Conservation (phyloP, 305 asterid species). For the Vinca major region DNA sequence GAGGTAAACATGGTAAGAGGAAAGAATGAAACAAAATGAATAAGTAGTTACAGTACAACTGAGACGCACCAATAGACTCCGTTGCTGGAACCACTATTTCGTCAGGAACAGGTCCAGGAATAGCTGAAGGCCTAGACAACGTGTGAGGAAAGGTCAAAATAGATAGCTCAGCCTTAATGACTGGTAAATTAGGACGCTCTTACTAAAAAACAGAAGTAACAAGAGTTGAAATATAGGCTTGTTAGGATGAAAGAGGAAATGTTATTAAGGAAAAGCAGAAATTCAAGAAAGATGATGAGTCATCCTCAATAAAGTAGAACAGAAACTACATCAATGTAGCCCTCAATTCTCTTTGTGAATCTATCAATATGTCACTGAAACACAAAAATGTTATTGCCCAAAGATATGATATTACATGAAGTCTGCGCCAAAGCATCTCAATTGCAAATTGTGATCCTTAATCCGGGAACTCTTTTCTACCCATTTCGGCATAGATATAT, state of each 20-base stretch:
- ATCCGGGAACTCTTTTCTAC: too few relatives aligned
- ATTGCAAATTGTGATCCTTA: too few relatives aligned
- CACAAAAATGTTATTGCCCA: too few relatives aligned
- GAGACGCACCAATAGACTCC: constrained; percentile 70
- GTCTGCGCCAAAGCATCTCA: too few relatives aligned
- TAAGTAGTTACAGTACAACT: constrained; percentile 8
- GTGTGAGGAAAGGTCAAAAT: constrained; percentile 12
- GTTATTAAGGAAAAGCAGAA: too few relatives aligned
- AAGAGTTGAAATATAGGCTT: not conserved
- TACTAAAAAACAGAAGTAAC: not conserved
- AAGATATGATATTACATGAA: too few relatives aligned
- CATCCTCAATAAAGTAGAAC: too few relatives aligned
- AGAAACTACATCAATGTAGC: not conserved
- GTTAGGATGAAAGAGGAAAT: too few relatives aligned
- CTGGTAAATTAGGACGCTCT: not conserved
- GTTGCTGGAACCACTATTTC: constrained; percentile 67
- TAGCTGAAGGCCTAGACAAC: constrained; percentile 61
- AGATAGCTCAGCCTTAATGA: not conserved
- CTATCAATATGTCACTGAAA: too few relatives aligned
- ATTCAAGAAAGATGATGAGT: too few relatives aligned
- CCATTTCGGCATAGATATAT: too few relatives aligned
- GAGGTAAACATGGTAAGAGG: constrained; percentile 17
- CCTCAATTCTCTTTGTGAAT: too few relatives aligned
- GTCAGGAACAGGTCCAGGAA: constrained; percentile 96
- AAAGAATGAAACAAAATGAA: constrained; percentile 17